These are phyloP conservation scores for Nemania sp. DNA, from an alignment of 2,329 filamentous ascomycete species.

Conservation along the genomic window DNA sequence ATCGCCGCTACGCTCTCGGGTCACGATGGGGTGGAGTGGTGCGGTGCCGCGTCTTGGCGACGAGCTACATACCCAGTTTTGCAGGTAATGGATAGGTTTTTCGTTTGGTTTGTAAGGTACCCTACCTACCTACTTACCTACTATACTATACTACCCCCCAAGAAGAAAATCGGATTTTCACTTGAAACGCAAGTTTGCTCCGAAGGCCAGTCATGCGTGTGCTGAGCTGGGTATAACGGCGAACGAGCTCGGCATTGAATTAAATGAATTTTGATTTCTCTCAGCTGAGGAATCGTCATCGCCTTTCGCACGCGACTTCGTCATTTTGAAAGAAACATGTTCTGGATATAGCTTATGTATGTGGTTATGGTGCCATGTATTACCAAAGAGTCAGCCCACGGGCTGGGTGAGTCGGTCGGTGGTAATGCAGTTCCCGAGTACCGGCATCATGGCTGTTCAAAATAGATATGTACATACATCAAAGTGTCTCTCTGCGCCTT, in stretches of 20 bases:
- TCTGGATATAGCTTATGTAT: not conserved
- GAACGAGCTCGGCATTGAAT: too few relatives aligned
- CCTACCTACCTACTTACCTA: not conserved
- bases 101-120: too few relatives aligned
- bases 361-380: not conserved
- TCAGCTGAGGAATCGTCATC: not conserved
- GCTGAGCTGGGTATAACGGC: too few relatives aligned
- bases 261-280: not conserved
- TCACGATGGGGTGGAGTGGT: too few relatives aligned
- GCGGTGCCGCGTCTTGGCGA: too few relatives aligned
- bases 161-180: constrained; percentile 15
- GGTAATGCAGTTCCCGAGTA: not conserved
- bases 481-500: not conserved
- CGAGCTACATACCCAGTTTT: too few relatives aligned
- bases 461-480: not conserved
- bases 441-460: not conserved
- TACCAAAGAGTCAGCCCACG: not conserved
- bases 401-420: not conserved
- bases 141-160: constrained; percentile 1
- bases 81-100: too few relatives aligned
- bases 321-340: not conserved
- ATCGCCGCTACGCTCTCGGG: too few relatives aligned
- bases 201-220: constrained; percentile 16
- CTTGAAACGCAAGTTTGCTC: constrained; percentile 14
- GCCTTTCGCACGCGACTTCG: not conserved